Evolutionary conservation across 306 rosid species (phyloP).

Genomic region (Luffa acutangula): DNA sequence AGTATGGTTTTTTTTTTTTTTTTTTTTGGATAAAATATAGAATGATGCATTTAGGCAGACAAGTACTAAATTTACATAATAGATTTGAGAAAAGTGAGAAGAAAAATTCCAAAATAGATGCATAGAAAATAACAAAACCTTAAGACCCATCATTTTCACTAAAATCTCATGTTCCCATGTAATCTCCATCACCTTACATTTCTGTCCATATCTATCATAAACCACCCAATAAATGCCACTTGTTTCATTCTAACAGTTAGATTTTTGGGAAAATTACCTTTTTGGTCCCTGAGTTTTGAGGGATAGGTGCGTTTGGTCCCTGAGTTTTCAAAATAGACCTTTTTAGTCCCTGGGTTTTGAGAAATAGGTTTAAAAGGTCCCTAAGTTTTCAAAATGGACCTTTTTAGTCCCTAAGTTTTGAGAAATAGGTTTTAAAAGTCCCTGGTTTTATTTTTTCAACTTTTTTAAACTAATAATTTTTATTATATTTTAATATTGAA

Average conservation of each 20-base stretch:
- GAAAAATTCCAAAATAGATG: background rate
- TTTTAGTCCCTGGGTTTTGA: too few relatives aligned
- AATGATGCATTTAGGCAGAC: background rate
- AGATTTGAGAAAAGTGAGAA: background rate
- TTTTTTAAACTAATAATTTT: too few relatives aligned
- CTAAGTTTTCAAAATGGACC: too few relatives aligned
- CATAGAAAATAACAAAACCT: background rate
- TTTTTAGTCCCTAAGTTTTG: too few relatives aligned
- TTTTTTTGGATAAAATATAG: background rate
- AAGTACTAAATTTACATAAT: background rate
- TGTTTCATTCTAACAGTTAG: background rate
- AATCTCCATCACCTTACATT: background rate
- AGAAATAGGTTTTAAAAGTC: too few relatives aligned
- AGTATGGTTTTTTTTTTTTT: background rate
- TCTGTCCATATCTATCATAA: background rate
- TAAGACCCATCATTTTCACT: constrained; percentile 8
- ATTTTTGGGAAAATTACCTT: too few relatives aligned
- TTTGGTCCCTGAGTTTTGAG: too few relatives aligned
- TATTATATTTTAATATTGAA: too few relatives aligned
- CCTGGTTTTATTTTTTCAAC: too few relatives aligned
- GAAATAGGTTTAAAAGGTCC: too few relatives aligned
- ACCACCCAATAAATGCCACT: background rate
- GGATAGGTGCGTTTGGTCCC: too few relatives aligned
- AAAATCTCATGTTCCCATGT: constrained; percentile 5
- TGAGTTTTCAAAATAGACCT: too few relatives aligned